Evolutionary conservation across 148 eudicot genomes (phyloP), one percentile per base, ranked within the genome.

Genomic region (Amaranthus hypochondriacus): DNA sequence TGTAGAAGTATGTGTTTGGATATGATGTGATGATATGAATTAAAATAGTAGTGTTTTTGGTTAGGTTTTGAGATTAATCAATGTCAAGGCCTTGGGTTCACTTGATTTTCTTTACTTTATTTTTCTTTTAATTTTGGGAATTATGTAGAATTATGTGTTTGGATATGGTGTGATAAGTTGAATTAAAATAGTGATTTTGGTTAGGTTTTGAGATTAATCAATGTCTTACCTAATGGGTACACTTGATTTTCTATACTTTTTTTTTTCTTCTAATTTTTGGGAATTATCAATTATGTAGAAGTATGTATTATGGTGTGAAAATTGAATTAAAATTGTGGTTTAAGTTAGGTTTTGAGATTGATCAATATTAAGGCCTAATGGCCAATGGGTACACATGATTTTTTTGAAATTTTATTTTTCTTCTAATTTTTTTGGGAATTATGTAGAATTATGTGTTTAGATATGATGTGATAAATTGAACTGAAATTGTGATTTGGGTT

Each of bases 171-270:
- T 71, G 48, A 8, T 39, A 7, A 9, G 67, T 39, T 68, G 4
- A 28, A 28, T 18, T 18, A 28, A 28, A 28, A 28, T 4, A 60
- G 2, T 63, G 46, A 9, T 47, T 15, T 28, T 58, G 67, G 59
- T 50, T 77, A 89, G 98, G 96, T 90, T 78, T 72, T 93, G 66
- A 79, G 2, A 28, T 28, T 28, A 28, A 28, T 28, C 39, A 28
- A 28, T 28, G 39, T 28, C 39, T 28, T 28, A 28, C 39, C 39
- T 28, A 28, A 28, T 28, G 39, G 39, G 39, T 28, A 0, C 39
- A 28, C 39, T 28, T 28, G 39, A 28, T 28, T 28, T 28, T 28
- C 39, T 28, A 28, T 28, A 28, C 39, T 28, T 28, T 28, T 28
- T 28, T 28, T 28, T 28, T 28, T 28, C 39, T 28, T 28, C 39